Percentiles rank a stretch among this genome's conserved stretches.
Evolutionary conservation across 306 rosid species (phyloP).

Genomic region (Cicer pinnatifidum): DNA sequence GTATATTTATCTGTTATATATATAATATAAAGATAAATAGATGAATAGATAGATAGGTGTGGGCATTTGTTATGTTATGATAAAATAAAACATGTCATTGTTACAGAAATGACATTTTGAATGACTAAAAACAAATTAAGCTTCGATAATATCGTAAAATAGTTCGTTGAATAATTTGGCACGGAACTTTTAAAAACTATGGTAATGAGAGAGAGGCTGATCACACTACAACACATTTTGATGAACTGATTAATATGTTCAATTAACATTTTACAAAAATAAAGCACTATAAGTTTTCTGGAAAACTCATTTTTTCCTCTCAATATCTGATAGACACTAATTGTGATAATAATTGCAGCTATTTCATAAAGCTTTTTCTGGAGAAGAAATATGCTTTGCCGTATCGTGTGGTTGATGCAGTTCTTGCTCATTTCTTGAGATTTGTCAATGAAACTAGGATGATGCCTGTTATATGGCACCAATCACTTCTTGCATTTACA

Average conservation of each 20-base stretch:
- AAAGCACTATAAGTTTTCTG: background rate
- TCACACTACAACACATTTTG: background rate
- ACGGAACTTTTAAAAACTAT: background rate
- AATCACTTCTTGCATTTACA: conserved; percentile 87
- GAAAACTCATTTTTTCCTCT: background rate
- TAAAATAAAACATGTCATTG: background rate
- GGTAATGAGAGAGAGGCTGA: conserved; percentile 16
- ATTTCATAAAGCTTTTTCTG: conserved; percentile 88
- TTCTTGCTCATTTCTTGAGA: conserved; percentile 80
- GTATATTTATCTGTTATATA: background rate
- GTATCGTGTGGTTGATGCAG: conserved; percentile 79
- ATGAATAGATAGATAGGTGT: background rate
- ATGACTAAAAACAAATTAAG: background rate
- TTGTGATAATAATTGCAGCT: conserved; percentile 61
- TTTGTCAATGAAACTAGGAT: conserved; percentile 67
- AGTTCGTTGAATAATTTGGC: background rate
- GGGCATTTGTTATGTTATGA: background rate
- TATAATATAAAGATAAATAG: background rate
- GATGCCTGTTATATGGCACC: conserved; percentile 99
- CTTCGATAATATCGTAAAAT: background rate
- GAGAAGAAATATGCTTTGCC: conserved; percentile 97
- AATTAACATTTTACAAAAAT: conserved; percentile 1
- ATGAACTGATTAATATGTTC: conserved; percentile 9
- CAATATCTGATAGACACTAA: conserved; percentile 34
- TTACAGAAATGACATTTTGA: background rate